Conservation (phyloP, 441 rosid species). For the Syzygium syzygioides region DNA sequence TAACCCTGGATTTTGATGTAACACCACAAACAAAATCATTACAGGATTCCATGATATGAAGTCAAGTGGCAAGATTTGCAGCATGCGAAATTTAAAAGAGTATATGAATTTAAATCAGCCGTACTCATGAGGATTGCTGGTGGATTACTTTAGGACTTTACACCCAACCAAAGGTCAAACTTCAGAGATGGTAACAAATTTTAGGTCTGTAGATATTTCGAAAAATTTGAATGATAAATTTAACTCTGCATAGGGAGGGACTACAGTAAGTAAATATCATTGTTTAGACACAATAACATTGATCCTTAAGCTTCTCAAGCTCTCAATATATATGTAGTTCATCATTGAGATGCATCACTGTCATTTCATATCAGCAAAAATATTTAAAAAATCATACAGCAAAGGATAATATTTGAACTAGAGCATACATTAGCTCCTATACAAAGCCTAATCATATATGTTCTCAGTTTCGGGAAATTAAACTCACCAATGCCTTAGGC, state of each 20-base stretch:
- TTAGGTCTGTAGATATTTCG: neutral
- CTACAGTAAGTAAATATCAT: neutral
- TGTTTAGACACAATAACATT: neutral
- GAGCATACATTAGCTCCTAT: neutral
- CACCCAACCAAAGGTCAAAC: neutral
- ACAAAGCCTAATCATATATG: neutral
- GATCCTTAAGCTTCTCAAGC: neutral
- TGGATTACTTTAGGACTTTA: neutral
- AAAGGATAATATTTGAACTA: neutral
- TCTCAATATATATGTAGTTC: neutral
- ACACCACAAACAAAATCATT: neutral
- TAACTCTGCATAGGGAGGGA: neutral
- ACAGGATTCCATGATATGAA: neutral
- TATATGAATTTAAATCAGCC: neutral
- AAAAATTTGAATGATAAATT: neutral
- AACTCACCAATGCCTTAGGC: conserved; percentile 90
- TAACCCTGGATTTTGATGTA: conserved; percentile 43
- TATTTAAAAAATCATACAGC: neutral
- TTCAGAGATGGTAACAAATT: neutral
- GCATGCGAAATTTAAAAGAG: neutral
- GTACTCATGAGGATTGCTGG: neutral
- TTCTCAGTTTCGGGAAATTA: neutral
- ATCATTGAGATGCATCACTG: neutral
- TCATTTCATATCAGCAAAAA: neutral
- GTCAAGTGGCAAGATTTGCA: neutral